phyloP scores from a whole-genome alignment of 2,329 filamentous ascomycete species.

The Rhinocladiella similis region DNA sequence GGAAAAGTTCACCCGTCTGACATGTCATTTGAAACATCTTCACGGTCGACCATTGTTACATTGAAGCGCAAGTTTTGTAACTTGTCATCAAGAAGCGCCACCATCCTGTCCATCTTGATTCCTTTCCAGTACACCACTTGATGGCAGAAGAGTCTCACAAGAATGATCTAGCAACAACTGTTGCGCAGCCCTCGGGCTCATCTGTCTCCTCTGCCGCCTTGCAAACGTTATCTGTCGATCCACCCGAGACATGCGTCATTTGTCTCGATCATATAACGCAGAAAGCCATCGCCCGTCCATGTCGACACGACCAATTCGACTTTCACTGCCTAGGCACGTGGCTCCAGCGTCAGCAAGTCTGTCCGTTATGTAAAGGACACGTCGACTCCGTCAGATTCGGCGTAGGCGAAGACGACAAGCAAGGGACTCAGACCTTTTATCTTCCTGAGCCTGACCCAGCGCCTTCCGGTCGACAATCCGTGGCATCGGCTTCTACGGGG shows the following conservation, averaged over 20 bases:
- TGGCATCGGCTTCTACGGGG: not conserved
- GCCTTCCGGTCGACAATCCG: not conserved
- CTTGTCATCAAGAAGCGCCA: not conserved
- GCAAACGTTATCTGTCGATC: not conserved
- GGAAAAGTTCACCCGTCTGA: not conserved
- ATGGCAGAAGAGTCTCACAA: conserved; percentile 13
- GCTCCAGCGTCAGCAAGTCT: conserved; percentile 70
- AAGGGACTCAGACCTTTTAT: conserved; percentile 28
- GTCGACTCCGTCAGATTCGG: conserved; percentile 65
- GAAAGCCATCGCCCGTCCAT: conserved; percentile 70
- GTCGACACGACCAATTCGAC: conserved; percentile 79
- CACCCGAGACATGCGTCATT: conserved; percentile 66
- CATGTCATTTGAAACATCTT: not conserved
- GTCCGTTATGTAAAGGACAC: conserved; percentile 72
- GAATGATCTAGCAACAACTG: conserved; percentile 11
- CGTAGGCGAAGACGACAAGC: not conserved
- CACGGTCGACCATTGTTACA: not conserved
- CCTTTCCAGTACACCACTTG: conserved; percentile 2
- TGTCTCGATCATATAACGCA: conserved; percentile 78
- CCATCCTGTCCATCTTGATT: not conserved
- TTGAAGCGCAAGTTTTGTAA: not conserved
- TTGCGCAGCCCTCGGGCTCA: conserved; percentile 9
- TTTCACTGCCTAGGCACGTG: conserved; percentile 81
- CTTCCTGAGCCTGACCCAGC: conserved; percentile 33
- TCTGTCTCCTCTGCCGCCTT: not conserved